Evolutionary conservation across 805 yeast genomes (phyloP).

Genomic region (fission yeast (Schizosaccharomyces pombe)): ASM294v3 CU329670.1:4324501-4325000

Average conservation of each 20-base stretch:
- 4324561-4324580: neutral
- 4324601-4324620: neutral
- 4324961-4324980: neutral
- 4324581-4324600: neutral
- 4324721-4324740: neutral
- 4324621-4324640: neutral
- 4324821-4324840: slow-evolving; percentile 7
- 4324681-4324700: neutral
- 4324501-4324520: neutral
- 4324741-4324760: neutral
- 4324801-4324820: slow-evolving; percentile 6
- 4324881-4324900: slow-evolving; percentile 8
- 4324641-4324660: neutral
- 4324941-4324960: neutral
- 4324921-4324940: neutral
- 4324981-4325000: neutral
- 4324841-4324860: slow-evolving; percentile 7
- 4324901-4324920: neutral
- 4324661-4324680: neutral
- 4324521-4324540: neutral
- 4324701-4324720: neutral
- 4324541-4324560: neutral
- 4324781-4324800: slow-evolving; percentile 6
- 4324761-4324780: slow-evolving; percentile 3
- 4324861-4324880: slow-evolving; percentile 7